Evolutionary conservation across 2,329 filamentous ascomycete species (phyloP), one percentile per base, ranked within the genome.

Genomic region (Aspergillus sp.): DNA sequence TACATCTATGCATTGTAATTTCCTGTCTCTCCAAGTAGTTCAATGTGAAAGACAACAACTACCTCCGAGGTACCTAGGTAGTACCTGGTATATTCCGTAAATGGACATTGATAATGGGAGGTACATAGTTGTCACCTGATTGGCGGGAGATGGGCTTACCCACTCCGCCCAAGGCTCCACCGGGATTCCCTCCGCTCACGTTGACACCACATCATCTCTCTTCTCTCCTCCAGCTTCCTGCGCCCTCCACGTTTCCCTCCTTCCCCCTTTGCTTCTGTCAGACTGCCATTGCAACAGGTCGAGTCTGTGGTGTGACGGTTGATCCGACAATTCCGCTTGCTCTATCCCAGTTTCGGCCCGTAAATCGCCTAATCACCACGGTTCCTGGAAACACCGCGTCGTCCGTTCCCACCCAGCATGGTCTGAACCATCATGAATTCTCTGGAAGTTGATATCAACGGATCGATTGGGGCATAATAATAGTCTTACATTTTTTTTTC

Each of bases 371-470:
- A 44, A 35, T 38, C 45, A 20, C 22, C 38, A 38, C 24, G 43
- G 30, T 50, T 53, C 52, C 48, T 55, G 41, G 35, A 53, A 42
- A 52, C 46, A 26, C 50, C 45, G 50, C 52, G 36, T 57, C 20
- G 52, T 49, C 44, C 46, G 52, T 35, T 55, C 49, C 54, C 35
- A 52, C 36, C 59, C 62, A 63, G 47, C 35, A 70, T 70, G 66
- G 59, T 60, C 62, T 70, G 60, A 69, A 58, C 57, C 57, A 62
- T 52, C 59, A 65, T 63, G 58, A 58, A 44, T 51, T 43, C 56
- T 56, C 50, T 60, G 51, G 45, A 61, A 54, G 54, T 60, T 63
- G 58, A 57, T 57, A 52, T 59, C 64, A 54, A 57, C 51, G 48
- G 52, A 57, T 56, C 51, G 51, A 60, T 52, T 48, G 45, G 51